phyloP scores from a whole-genome alignment of 768 basidiomycete species.

The Scleroderma citrinum region DNA sequence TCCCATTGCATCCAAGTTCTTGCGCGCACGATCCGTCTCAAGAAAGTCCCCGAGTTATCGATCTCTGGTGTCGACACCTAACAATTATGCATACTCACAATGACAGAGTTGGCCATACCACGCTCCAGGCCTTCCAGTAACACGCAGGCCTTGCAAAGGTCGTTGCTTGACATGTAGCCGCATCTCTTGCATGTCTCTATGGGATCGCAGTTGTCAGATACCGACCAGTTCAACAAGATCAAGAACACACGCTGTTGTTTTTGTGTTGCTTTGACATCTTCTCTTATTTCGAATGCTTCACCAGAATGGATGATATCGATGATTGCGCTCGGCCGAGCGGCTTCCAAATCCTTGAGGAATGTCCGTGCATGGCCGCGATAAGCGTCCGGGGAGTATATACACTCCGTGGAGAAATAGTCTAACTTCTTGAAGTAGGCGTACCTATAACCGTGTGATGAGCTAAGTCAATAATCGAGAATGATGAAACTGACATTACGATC shows the following conservation, averaged over 20 bases:
- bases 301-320: constrained; percentile 98
- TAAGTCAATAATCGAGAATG: constrained; percentile 6
- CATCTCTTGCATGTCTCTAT: constrained; percentile 88
- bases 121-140: constrained; percentile 87
- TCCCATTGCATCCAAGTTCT: constrained; percentile 52
- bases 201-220: background rate
- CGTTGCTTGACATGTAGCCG: constrained; percentile 94
- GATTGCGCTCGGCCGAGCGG: constrained; percentile 88
- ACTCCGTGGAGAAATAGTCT: constrained; percentile 98
- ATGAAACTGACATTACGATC: constrained; percentile 81
- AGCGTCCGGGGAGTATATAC: constrained; percentile 98
- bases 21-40: constrained; percentile 64
- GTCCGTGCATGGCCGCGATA: constrained; percentile 94
- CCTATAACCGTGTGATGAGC: constrained; percentile 38
- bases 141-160: constrained; percentile 93
- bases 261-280: constrained; percentile 78
- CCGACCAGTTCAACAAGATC: background rate
- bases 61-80: too few relatives aligned
- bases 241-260: constrained; percentile 71
- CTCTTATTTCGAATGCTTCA: constrained; percentile 82
- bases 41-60: constrained; percentile 9
- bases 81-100: constrained; percentile 42
- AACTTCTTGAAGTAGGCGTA: constrained; percentile 99
- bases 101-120: constrained; percentile 61
- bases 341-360: constrained; percentile 94